Base-by-base conservation (phyloP, 1,284 basidiomycete species). In the Sporisorium reilianum region DNA sequence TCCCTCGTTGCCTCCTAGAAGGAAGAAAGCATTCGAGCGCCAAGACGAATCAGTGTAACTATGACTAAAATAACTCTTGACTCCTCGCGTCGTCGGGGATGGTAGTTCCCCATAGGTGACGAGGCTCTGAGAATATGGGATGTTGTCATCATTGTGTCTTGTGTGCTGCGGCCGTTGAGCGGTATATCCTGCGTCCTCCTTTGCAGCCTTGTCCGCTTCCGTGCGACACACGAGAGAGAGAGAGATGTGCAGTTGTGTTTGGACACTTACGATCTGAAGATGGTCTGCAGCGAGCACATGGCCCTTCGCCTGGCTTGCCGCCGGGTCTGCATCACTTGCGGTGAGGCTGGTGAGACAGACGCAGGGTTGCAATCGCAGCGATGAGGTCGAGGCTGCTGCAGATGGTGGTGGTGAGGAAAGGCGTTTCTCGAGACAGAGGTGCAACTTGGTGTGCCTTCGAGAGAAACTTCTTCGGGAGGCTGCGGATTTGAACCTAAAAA, bases 11-110 rank as follows among this genome's bases (percentile, higher is more conserved):
- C 40, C n/a, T n/a, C n/a, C n/a, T n/a, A n/a, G n/a, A n/a, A 20
- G 40, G 40, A 16, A 9, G 41, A 22, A 14, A 46, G 12, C 44
- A 26, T n/a, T n/a, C n/a, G n/a, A n/a, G n/a, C n/a, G n/a, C n/a
- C 44, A 34, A 48, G 20, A 48, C 16, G 32, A 41, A 70, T 70
- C 67, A 70, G 67, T 70, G 67, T 70, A 70, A 70, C 67, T 70
- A 70, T 70, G 67, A 70, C 67, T n/a, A 64, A 55, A 36, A 36
- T 22, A 32, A 50, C 57, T 56, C 60, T 45, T 55, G 20, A 56
- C 61, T 70, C 61, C 67, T 70, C 38, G 67, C 67, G 23, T 30
- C 23, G 32, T 54, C 49, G 44, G 58, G 55, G 53, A 53, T 61
- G 64, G 64, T 67, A 67, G 45, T 34, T 67, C 64, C 64, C 16